Evolutionary conservation across 441 rosid genomes (phyloP), one percentile per base, ranked within the genome.

Genomic region (Populus hybrid): DNA sequence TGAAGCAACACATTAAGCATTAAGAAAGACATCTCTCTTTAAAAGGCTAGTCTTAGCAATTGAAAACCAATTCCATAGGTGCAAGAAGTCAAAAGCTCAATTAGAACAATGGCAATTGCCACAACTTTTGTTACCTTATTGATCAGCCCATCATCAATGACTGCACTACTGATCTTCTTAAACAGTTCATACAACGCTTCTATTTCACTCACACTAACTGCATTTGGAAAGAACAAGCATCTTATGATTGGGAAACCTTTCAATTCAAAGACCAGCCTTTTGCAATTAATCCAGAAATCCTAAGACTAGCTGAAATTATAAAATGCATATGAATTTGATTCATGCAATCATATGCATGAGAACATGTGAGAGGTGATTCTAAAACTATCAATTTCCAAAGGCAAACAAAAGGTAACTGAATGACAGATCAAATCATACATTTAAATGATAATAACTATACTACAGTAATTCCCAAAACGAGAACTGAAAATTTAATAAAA

Each of bases 91-190:
- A 28, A 36, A 7, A 18, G 20, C 20, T 10, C 3, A 21, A 77
- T 8, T 4, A 23, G 72, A 16, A 68, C 21, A 70, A 38, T 26
- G 35, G 30, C 35, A 63, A 72, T 3, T 50, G 67, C 35, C 50
- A 23, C n/a, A 63, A 42, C 11, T 40, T 36, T 34, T 16, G 40
- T 71, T 40, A 92, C 98, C 98, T 93, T 93, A 88, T 92, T 89
- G 81, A 93, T 93, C 63, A 93, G 84, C 72, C 98, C 97, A 40
- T 92, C 97, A 81, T 93, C 97, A 78, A 94, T 92, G 77, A 91
- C 97, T 28, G 94, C 97, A 82, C 97, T 92, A 87, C 98, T 91
- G 78, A 91, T 92, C 87, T 92, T 92, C 89, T 92, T 91, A 80
- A 92, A 92, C 34, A 94, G 90, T 84, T 92, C 95, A 75, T 92